phyloP scores from a whole-genome alignment of 108 stramenopile genomes.

The Cyclostephanos invisitatus region DNA sequence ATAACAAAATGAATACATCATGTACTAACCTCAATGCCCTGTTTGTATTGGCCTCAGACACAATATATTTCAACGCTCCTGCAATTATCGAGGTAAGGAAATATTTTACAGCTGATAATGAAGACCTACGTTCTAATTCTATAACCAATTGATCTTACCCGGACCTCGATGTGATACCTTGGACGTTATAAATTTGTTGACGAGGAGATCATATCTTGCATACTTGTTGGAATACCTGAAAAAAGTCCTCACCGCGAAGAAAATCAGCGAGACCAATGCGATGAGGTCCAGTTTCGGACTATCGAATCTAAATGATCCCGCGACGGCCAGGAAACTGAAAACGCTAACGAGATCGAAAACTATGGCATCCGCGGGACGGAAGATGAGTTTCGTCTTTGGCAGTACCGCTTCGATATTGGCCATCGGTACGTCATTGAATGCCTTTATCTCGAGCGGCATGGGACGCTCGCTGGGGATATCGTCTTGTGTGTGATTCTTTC shows the following conservation, averaged over 20 bases:
- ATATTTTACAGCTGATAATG: not conserved
- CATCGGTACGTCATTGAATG: constrained; percentile 79
- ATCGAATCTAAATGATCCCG: constrained; percentile 68
- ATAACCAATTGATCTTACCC: not conserved
- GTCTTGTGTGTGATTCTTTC: constrained; percentile 8
- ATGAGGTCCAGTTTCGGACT: constrained; percentile 74
- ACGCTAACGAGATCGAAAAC: constrained; percentile 72
- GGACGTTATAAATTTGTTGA: constrained; percentile 81
- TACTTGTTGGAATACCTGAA: constrained; percentile 83
- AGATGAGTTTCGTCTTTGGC: constrained; percentile 77
- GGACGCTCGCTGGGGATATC: constrained; percentile 3
- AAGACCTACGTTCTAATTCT: not conserved
- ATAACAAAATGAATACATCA: not conserved
- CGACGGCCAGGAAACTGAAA: constrained; percentile 56
- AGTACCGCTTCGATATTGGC: constrained; percentile 77
- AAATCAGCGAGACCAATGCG: constrained; percentile 66
- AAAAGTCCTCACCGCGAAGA: constrained; percentile 72
- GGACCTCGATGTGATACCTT: constrained; percentile 68
- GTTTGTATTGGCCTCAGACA: constrained; percentile 69
- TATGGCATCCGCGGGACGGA: constrained; percentile 84
- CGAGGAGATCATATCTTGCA: constrained; percentile 83
- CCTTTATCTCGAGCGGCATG: constrained; percentile 68
- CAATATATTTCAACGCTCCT: constrained; percentile 74
- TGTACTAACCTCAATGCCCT: constrained; percentile 55
- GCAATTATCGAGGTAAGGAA: not conserved